Percentiles rank a stretch among this genome's conserved stretches.
These are phyloP conservation scores for Pisolithus tinctorius DNA, from an alignment of 768 basidiomycete species.

Conservation along the genomic window DNA sequence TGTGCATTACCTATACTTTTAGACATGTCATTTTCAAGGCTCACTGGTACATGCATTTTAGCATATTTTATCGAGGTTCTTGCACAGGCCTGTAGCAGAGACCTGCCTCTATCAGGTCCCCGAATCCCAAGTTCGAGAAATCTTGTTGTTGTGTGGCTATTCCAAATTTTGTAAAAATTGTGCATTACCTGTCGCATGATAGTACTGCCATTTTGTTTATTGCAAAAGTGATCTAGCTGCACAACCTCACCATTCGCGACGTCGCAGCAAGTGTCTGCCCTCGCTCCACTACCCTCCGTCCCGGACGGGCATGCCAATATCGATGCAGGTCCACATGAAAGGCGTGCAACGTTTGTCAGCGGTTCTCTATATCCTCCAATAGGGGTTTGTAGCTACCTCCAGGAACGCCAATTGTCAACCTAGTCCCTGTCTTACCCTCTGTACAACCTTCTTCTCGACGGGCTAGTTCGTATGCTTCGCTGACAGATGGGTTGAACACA, in stretches of 20 bases:
- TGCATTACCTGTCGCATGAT: too few relatives aligned
- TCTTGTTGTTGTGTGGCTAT: too few relatives aligned
- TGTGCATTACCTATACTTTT: too few relatives aligned
- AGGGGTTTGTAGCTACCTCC: not conserved
- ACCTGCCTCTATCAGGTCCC: too few relatives aligned
- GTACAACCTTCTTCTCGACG: not conserved
- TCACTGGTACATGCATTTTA: too few relatives aligned
- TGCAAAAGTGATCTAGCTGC: too few relatives aligned
- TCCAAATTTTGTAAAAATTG: too few relatives aligned
- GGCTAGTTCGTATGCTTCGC: not conserved
- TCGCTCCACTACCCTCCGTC: slow-evolving; percentile 18
- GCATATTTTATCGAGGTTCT: too few relatives aligned
- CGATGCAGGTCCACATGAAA: slow-evolving; percentile 53
- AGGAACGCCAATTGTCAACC: not conserved
- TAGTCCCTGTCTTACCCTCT: not conserved
- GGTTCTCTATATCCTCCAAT: slow-evolving; percentile 50
- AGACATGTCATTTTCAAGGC: too few relatives aligned
- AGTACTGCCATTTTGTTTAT: too few relatives aligned
- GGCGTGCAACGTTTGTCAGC: slow-evolving; percentile 43
- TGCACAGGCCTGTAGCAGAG: too few relatives aligned
- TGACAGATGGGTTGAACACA: not conserved
- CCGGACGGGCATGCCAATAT: slow-evolving; percentile 44
- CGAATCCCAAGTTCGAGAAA: too few relatives aligned
- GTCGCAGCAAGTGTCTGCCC: slow-evolving; percentile 14
- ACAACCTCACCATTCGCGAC: slow-evolving; percentile 16